Base-by-base conservation (phyloP, 257 asterid genomes). In the Apocynum venetum region DNA sequence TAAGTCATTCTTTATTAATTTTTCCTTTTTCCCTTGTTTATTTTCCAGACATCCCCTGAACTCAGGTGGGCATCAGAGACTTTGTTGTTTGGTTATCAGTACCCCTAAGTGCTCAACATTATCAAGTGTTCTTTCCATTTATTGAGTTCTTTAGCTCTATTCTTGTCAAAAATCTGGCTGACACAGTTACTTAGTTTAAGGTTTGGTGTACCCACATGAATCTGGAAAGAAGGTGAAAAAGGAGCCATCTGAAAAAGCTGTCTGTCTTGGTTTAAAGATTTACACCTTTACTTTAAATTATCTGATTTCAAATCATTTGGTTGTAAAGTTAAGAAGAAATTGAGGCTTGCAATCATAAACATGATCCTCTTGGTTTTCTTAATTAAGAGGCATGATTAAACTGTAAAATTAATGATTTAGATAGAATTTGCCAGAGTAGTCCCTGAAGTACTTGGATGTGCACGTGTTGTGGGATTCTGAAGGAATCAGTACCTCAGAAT, bases 121-220 rank as follows among this genome's bases (percentile, higher is more conserved):
- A 84, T 82, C 70, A 84, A 82, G 55, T 75, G 59, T 31, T 82
- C 84, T 84, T 80, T 84, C 15, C 73, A 43, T 69, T 80, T 41
- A 47, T 38, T 71, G 55, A 56, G 41, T 76, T 52, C 38, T 71
- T 75, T 76, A 47, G 57, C 57, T 75, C 77, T 77, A 82, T 64
- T 76, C 74, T 78, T 86, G 90, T 82, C 85, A 80, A 78, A 80
- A 66, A 80, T 82, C 81, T 80, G 74, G 80, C 85, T 77, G 82
- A 86, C 89, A 82, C 36, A 47, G 76, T 75, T 72, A 77, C 86
- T 71, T 80, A 31, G 82, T 83, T 83, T 83, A 83, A 71, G 79
- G 83, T 64, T 56, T 57, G 48, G 35, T 59, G 76, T 38, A 68
- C 80, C 84, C 83, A 84, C 80, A 67, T 73, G 77, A 80, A 66